Evolutionary conservation across 176 grass and related monocot species (phyloP).

Genomic region (Triticum urartu): DNA sequence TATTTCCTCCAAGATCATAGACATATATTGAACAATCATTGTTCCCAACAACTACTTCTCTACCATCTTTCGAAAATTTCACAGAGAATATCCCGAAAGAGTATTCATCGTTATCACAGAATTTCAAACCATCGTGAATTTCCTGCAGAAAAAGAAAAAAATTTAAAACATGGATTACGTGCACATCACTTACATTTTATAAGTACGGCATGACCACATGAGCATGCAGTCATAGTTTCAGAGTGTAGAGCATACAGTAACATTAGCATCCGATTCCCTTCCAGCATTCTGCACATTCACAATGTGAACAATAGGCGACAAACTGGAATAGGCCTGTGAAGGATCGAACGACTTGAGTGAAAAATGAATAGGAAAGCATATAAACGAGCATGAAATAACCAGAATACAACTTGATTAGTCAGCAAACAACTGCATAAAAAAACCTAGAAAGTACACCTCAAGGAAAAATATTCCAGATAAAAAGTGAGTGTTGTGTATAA

Average conservation of each 20-base stretch:
- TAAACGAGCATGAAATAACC: slow-evolving; percentile 1
- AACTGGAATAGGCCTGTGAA: slow-evolving; percentile 83
- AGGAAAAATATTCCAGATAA: neutral
- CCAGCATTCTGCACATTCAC: slow-evolving; percentile 63
- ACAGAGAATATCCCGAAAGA: slow-evolving; percentile 86
- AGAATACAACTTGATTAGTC: slow-evolving; percentile 1
- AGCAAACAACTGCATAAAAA: neutral
- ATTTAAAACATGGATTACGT: slow-evolving; percentile 10
- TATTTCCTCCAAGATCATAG: slow-evolving; percentile 85
- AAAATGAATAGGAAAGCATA: slow-evolving; percentile 13
- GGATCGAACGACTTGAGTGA: slow-evolving; percentile 7
- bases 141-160: slow-evolving; percentile 48
- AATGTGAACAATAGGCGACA: slow-evolving; percentile 77
- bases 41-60: slow-evolving; percentile 84
- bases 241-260: slow-evolving; percentile 59
- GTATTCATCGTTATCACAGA: slow-evolving; percentile 42
- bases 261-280: slow-evolving; percentile 73
- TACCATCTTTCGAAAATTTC: slow-evolving; percentile 88
- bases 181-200: slow-evolving; percentile 4
- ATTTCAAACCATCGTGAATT: slow-evolving; percentile 80
- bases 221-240: neutral
- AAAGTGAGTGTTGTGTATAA: neutral
- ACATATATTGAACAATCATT: slow-evolving; percentile 74
- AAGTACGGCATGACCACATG: neutral
- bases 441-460: neutral